phyloP scores from a whole-genome alignment of 1,284 basidiomycete species.

The Trametes sp. region DNA sequence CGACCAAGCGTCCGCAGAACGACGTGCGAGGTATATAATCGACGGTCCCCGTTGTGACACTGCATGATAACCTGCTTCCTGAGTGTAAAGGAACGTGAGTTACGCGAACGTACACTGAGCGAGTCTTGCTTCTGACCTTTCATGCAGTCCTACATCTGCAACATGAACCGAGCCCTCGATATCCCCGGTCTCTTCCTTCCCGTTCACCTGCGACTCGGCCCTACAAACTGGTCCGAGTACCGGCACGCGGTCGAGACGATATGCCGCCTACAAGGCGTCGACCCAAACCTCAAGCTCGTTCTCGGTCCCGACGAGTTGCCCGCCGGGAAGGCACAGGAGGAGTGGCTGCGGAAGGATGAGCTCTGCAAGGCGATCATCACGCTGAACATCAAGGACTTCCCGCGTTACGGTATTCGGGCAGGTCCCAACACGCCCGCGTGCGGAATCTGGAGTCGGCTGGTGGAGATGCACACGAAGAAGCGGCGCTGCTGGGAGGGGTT shows the following conservation, averaged over 20 bases:
- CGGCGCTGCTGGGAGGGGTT: slow-evolving; percentile 6
- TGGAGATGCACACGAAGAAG: slow-evolving; percentile 7
- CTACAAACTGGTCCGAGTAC: slow-evolving; percentile 26
- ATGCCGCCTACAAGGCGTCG: slow-evolving; percentile 15
- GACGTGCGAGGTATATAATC: no score
- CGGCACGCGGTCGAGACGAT: slow-evolving; percentile 23
- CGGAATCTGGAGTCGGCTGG: slow-evolving; percentile 10
- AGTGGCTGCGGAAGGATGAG: slow-evolving; percentile 25
- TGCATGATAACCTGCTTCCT: no score
- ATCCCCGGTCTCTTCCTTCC: slow-evolving; percentile 25
- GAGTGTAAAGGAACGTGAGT: no score
- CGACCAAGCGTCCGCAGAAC: no score
- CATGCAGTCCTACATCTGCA: no score
- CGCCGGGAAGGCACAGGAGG: neutral
- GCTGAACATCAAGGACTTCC: slow-evolving; percentile 22
- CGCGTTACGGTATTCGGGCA: no score
- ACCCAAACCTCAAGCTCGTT: slow-evolving; percentile 9
- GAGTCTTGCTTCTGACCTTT: no score
- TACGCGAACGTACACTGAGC: no score
- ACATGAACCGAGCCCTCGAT: no score
- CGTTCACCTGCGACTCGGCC: slow-evolving; percentile 18
- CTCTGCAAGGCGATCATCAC: slow-evolving; percentile 27
- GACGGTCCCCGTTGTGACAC: no score
- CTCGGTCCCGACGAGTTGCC: slow-evolving; percentile 11
- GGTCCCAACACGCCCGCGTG: no score